A percentile compares a stretch with the other conserved stretches of the same genome.
These are phyloP conservation scores for Camillea tinctor DNA, from an alignment of 2,329 filamentous ascomycete genomes.

Conservation along the genomic window DNA sequence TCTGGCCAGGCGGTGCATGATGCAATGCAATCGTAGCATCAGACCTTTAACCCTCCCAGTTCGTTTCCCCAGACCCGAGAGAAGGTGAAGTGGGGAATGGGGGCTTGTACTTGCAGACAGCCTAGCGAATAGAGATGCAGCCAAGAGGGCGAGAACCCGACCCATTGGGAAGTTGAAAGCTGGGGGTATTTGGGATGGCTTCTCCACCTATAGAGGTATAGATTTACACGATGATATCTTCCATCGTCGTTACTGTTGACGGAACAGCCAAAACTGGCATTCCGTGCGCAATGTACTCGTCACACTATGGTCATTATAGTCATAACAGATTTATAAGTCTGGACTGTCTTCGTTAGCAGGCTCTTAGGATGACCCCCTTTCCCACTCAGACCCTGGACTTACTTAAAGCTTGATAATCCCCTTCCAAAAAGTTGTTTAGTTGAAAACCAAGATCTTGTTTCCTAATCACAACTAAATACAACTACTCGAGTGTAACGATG, in stretches of 20 bases:
- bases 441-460: not conserved
- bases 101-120: not conserved
- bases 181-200: slow-evolving; percentile 3
- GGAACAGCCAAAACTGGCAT: slow-evolving; percentile 12
- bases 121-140: not conserved
- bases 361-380: not conserved
- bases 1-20: slow-evolving; percentile 2
- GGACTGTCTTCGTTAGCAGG: not conserved
- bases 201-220: slow-evolving; percentile 11
- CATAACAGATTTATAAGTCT: not conserved
- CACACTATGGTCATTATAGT: slow-evolving; percentile 3
- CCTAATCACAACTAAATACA: not conserved
- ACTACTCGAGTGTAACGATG: not conserved
- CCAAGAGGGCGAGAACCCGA: not conserved
- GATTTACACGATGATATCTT: slow-evolving; percentile 13
- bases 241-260: slow-evolving; percentile 7
- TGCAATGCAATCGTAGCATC: slow-evolving; percentile 7
- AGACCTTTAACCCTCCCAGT: not conserved
- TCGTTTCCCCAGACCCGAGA: slow-evolving; percentile 6
- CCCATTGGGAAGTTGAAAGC: not conserved
- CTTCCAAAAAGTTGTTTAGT: not conserved
- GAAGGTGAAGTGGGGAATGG: not conserved
- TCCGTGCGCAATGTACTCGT: slow-evolving; percentile 5
- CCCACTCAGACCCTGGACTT: not conserved
- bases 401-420: not conserved